Evolutionary conservation across 768 basidiomycete genomes (phyloP), one percentile per base, ranked within the genome.

Genomic region (Rhodocollybia butyracea): DNA sequence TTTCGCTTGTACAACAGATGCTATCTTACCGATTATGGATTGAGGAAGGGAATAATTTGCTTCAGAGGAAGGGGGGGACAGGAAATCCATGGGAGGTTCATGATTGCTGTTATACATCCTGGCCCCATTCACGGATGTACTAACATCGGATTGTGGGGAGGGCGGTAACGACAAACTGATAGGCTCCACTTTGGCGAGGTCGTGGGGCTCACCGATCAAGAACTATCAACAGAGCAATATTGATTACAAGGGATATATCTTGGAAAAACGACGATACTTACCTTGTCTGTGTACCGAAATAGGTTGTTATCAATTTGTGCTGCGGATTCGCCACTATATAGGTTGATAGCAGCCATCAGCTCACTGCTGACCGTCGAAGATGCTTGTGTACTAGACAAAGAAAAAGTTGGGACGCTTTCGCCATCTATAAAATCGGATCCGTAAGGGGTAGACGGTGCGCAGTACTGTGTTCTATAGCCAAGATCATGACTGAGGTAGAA

Each of bases 401-500:
- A 15, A 1, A 36, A 8, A 11, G 46, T n/a, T 30, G 27, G 6
- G 6, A 21, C 19, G 10, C n/a, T 13, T 22, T 46, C 45, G 19
- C 19, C 21, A 22, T 38, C 19, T 3, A 34, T 8, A 12, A 19
- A 50, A 15, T 24, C 32, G 24, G 12, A 24, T 8, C 21, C 22
- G 10, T 24, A 19, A 19, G 29, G 2, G 10, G 15, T 11, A 31
- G n/a, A 17, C 10, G 47, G 47, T 22, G 48, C 12, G 34, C 27
- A 6, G 19, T 11, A 30, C 6, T 26, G 32, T 22, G 48, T 50
- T 21, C 19, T 11, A 50, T 7, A 27, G 19, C 15, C 15, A 22
- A n/a, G n/a, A n/a, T 34, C 13, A 21, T 12, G 51, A 42, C 51
- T 42, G 26, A 53, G 41, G 31, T 5, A 55, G 46, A 60, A 60